Percentiles rank a stretch among this genome's conserved stretches.
Conservation (phyloP, 768 basidiomycete species). For the Phlebiopsis gigantea region DNA sequence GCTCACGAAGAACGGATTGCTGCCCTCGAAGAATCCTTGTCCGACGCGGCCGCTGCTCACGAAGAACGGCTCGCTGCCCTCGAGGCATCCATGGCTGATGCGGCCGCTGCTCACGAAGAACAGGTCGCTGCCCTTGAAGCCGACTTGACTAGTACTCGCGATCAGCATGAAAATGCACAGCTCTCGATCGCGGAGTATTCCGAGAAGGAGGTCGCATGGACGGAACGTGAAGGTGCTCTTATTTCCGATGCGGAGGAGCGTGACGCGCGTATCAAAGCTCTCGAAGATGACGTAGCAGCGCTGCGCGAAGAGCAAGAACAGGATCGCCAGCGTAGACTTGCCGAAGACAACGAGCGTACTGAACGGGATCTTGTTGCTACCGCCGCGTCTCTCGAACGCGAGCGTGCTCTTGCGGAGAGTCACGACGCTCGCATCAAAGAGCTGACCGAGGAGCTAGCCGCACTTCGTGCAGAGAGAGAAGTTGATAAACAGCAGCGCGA, state of each 20-base stretch:
- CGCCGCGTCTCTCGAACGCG: constrained; percentile 45
- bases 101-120: not conserved
- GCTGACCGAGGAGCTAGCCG: constrained; percentile 60
- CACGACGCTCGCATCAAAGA: constrained; percentile 50
- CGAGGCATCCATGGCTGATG: not conserved
- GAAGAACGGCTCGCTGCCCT: not conserved
- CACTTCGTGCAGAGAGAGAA: constrained; percentile 36
- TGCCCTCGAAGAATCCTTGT: not conserved
- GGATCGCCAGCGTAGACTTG: constrained; percentile 1
- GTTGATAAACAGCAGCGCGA: constrained; percentile 51
- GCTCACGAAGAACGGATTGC: not conserved
- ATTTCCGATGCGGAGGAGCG: not conserved
- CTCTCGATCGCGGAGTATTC: not conserved
- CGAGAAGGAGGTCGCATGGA: constrained; percentile 1
- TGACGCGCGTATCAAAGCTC: not conserved
- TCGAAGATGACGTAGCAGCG: not conserved
- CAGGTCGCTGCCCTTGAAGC: not conserved
- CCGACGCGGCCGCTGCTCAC: not conserved
- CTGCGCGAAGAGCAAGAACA: constrained; percentile 5
- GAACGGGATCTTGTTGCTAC: constrained; percentile 52
- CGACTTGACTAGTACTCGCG: not conserved
- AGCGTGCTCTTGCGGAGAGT: constrained; percentile 29
- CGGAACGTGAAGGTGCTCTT: not conserved
- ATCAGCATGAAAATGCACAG: not conserved
- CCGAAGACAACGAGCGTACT: constrained; percentile 33